Evolutionary conservation across 2,329 filamentous ascomycete species (phyloP).

Genomic region (Pseudocercospora pini-densiflorae): DNA sequence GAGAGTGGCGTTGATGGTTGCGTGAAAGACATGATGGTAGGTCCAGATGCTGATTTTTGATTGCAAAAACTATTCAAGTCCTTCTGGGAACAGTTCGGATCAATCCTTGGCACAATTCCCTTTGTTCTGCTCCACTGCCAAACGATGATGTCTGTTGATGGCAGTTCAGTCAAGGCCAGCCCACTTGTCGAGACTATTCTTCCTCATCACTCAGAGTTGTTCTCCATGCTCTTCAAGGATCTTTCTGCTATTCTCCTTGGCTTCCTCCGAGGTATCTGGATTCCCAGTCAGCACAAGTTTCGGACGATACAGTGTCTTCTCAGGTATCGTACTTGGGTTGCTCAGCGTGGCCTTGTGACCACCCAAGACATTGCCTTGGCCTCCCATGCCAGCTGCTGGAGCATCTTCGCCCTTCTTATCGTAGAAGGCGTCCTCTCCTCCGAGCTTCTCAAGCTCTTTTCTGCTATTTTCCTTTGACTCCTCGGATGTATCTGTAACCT

Average conservation of each 20-base stretch:
- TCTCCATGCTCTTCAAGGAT: conserved; percentile 32
- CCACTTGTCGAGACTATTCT: too few relatives aligned
- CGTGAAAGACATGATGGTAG: too few relatives aligned
- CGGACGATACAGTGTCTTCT: too few relatives aligned
- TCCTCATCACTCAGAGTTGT: neutral
- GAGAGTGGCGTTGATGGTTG: too few relatives aligned
- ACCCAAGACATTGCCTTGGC: conserved; percentile 49
- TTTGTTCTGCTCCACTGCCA: too few relatives aligned
- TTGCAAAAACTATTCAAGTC: too few relatives aligned
- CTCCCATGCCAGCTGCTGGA: conserved; percentile 11
- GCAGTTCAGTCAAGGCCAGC: too few relatives aligned
- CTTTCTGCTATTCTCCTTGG: conserved; percentile 60
- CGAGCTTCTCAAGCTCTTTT: conserved; percentile 55
- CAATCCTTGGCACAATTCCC: too few relatives aligned
- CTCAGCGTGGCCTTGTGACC: conserved; percentile 64
- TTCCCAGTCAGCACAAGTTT: neutral
- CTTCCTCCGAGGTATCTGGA: conserved; percentile 55
- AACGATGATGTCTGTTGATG: too few relatives aligned
- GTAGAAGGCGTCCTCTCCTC: conserved; percentile 37
- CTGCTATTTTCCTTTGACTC: conserved; percentile 62
- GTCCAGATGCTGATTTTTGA: too few relatives aligned
- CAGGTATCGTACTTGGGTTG: conserved; percentile 30
- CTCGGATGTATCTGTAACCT: conserved; percentile 51
- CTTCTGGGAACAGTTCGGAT: too few relatives aligned
- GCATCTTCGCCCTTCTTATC: conserved; percentile 20